Evolutionary conservation across 2,329 filamentous ascomycete species (phyloP), one percentile per base, ranked within the genome.

Genomic region (Neonectria sp.): DNA sequence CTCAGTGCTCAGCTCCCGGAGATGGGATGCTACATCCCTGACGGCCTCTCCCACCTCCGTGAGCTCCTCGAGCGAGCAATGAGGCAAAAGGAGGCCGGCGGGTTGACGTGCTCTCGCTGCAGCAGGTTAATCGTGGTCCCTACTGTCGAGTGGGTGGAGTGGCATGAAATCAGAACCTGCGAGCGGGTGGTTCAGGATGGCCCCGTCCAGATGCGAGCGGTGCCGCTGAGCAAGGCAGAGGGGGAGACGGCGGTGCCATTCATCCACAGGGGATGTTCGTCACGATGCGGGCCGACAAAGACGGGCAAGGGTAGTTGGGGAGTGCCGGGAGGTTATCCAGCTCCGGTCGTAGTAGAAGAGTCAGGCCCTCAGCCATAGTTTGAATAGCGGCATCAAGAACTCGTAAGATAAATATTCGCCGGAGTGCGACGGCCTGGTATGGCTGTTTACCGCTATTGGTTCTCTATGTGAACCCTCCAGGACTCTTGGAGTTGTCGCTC

Each of bases 121-220:
- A 71, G 78, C 27, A 83, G 84, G 31, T 74, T 76, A 9, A 83
- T 87, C 4, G 79, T 89, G 7, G 80, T 87, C 25, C 86, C 89
- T 3, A 78, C 84, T 4, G 81, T 86, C 0, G 84, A 89, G 73
- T 92, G 90, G 90, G 79, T 92, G 8, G 90, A 92, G 73, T 92
- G 90, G 87, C 89, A 86, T 76, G 82, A 86, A 64, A 61, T 82
- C 27, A 67, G 71, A 27, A 75, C 71, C 13, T 69, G 69, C 43
- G 70, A 72, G 25, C 56, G 60, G 11, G 33, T 56, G 15, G 25
- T 49, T n/a, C 43, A 68, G 8, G 60, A 67, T 15, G 56, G 48
- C 15, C 45, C 60, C 17, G 51, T 60, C 52, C 46, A 63, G 25
- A 67, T 71, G 60, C 69, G 60, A 3, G 63, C 74, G 61, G 69